Evolutionary conservation across 306 rosid species (phyloP), one percentile per base, ranked within the genome.

Genomic region (Lathyrus sativus): DNA sequence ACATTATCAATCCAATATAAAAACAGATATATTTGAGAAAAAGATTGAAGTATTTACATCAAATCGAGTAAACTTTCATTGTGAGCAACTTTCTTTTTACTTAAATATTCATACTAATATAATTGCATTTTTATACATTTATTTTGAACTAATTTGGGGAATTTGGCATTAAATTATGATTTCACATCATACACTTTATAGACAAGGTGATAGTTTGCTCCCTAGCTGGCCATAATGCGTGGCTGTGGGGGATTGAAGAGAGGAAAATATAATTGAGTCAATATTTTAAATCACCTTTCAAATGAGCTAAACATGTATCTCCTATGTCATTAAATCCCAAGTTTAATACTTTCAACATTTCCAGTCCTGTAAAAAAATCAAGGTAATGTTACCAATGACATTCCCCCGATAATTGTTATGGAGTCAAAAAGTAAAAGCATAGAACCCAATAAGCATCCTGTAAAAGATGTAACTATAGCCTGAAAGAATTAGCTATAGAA

Each of bases 301-400:
- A 81, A 85, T 85, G 86, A 37, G 44, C 83, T 82, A 93, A 86
- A 80, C 96, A 93, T 14, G 85, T 58, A 76, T 93, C 84, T 48
- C 90, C 66, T 39, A 93, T 74, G 51, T 78, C 86, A 70, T 78
- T 90, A 78, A 90, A 88, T 46, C 89, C 97, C 87, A 93, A 77
- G 85, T 90, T 88, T 43, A 93, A 67, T 33, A 88, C 87, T 73
- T 88, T 85, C 77, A 93, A 79, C 68, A 84, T 91, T 56, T 73
- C 77, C 62, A 93, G 77, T 67, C 91, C 98, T 93, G 86, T 41
- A 17, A 63, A 29, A 65, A 45, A 66, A 46, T 5, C 18, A 46
- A 49, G 29, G 41, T 39, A 18, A 51, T 49, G 43, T 60, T 35
- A 62, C 26, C 35, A 68, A 62, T 54, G 53, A 51, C 11, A 29